These are phyloP conservation scores for Penicillium freii DNA, from an alignment of 2,329 filamentous ascomycete genomes.

Conservation along the genomic window DNA sequence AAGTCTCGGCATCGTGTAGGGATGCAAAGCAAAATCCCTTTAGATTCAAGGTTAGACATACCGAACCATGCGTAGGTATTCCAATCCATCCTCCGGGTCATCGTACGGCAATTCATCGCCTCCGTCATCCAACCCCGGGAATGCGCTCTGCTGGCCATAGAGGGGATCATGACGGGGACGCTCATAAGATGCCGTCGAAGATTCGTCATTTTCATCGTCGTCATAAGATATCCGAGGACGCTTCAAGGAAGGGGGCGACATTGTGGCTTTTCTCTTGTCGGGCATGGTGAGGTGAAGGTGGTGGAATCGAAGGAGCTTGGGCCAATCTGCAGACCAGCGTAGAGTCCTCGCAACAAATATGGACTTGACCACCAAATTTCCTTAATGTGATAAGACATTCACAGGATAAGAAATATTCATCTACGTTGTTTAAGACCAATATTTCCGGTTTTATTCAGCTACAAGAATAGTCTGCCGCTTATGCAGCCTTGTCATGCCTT, in stretches of 20 bases:
- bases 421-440: background rate
- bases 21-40: background rate
- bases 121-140: constrained; percentile 59
- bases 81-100: constrained; percentile 65
- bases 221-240: constrained; percentile 32
- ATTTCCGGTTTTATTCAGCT: background rate
- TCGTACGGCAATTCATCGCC: constrained; percentile 64
- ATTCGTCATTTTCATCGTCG: constrained; percentile 30
- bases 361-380: background rate
- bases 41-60: constrained; percentile 43
- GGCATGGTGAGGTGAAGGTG: constrained; percentile 28
- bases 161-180: constrained; percentile 57
- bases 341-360: background rate
- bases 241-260: constrained; percentile 28
- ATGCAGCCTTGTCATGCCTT: too few relatives aligned
- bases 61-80: constrained; percentile 70
- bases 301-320: constrained; percentile 27
- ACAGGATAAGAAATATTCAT: background rate
- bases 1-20: background rate
- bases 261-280: constrained; percentile 34
- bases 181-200: constrained; percentile 26
- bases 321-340: constrained; percentile 9
- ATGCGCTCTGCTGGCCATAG: constrained; percentile 70
- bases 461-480: too few relatives aligned
- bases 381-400: background rate